Percentiles rank a stretch among this genome's conserved stretches.
Conservation (phyloP, 208 protist species). For the Trypanosoma scelopori region DNA sequence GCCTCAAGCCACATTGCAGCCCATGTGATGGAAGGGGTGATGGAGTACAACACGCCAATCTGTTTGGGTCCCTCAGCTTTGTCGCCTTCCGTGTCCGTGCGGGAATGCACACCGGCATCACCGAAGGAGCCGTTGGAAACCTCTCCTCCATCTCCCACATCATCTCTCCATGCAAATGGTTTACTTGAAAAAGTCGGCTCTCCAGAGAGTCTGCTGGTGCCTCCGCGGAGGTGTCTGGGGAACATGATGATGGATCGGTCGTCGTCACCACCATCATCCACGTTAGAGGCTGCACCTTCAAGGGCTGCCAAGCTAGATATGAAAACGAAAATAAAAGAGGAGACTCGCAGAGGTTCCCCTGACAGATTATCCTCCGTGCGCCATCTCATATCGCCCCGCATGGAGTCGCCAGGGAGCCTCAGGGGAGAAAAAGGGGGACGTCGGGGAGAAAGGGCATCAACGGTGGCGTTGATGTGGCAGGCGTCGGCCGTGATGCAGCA, state of each 20-base stretch:
- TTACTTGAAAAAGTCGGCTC: background rate
- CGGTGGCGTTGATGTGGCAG: background rate
- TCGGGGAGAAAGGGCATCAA: background rate
- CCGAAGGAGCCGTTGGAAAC: background rate
- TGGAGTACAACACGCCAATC: no score
- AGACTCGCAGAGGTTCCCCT: background rate
- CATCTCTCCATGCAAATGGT: background rate
- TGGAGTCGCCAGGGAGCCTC: background rate
- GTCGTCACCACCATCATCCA: background rate
- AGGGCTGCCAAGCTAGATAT: background rate
- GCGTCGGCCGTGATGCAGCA: background rate
- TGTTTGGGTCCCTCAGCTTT: background rate
- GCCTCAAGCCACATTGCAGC: no score
- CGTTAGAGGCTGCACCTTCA: background rate
- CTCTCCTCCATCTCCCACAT: background rate
- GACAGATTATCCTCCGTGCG: background rate
- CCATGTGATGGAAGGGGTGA: no score
- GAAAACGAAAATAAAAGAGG: background rate
- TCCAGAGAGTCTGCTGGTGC: background rate
- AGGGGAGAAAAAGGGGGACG: no score
- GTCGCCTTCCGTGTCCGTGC: background rate
- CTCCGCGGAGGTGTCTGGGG: background rate
- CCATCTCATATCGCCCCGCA: constrained; percentile 1
- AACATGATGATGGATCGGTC: background rate
- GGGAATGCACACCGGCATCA: background rate